Conservation (phyloP, 2,329 filamentous ascomycete genomes). For the Alternaria infectoria region DNA sequence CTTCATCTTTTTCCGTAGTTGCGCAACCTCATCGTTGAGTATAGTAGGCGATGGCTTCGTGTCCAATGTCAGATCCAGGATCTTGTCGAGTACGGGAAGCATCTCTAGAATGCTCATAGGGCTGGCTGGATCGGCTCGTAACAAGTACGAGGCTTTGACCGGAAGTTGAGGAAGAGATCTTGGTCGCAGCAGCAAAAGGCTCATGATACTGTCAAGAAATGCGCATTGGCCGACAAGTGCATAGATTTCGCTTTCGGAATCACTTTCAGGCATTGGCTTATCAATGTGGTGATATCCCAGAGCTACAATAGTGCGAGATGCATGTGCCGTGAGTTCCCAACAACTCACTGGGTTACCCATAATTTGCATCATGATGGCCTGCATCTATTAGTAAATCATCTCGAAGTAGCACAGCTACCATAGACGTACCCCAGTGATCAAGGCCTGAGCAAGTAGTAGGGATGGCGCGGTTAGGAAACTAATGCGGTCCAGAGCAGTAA, state of each 20-base stretch:
- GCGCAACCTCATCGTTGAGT: slow-evolving; percentile 29
- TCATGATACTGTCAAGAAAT: slow-evolving; percentile 42
- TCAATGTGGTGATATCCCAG: slow-evolving; percentile 39
- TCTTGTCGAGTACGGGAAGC: slow-evolving; percentile 36
- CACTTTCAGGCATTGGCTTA: slow-evolving; percentile 19
- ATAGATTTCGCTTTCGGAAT: slow-evolving; percentile 35
- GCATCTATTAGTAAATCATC: not conserved
- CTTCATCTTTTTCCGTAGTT: slow-evolving; percentile 29
- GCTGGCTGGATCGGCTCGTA: slow-evolving; percentile 29
- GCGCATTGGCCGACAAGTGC: slow-evolving; percentile 38
- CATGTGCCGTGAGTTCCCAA: slow-evolving; percentile 40
- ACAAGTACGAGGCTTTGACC: slow-evolving; percentile 31
- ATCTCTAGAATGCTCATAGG: slow-evolving; percentile 38
- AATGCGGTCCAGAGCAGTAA: slow-evolving; percentile 38
- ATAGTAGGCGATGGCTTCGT: slow-evolving; percentile 14
- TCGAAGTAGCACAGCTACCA: not conserved
- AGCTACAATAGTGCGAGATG: slow-evolving; percentile 40
- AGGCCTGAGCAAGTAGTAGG: slow-evolving; percentile 35
- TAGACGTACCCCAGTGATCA: slow-evolving; percentile 38
- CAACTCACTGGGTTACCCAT: slow-evolving; percentile 42
- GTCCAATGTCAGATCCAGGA: slow-evolving; percentile 34
- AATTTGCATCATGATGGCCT: slow-evolving; percentile 43
- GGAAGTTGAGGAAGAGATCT: slow-evolving; percentile 35
- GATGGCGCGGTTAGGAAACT: slow-evolving; percentile 38
- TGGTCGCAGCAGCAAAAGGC: slow-evolving; percentile 38